Evolutionary conservation across 352 stramenopile genomes (phyloP), one percentile per base, ranked within the genome.

Genomic region (Vaucheria bursata): DNA sequence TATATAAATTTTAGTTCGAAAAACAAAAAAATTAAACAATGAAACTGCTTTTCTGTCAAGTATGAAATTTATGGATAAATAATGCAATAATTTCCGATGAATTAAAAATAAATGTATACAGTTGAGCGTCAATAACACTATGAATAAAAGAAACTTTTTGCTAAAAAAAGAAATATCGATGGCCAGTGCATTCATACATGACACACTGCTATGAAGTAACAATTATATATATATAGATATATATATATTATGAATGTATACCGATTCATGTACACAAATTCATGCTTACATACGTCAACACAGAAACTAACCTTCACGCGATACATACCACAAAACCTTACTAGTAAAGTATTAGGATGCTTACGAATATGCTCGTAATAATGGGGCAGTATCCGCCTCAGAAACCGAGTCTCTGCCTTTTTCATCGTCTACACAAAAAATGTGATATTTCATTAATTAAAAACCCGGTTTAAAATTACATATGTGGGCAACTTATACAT

Each of bases 311-410:
- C 45, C 45, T 59, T 59, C 12, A 59, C 45, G 12, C 45, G 12
- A 25, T 59, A 59, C 45, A 59, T 59, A 25, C 45, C 92, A 79
- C 95, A 96, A 83, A 98, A 98, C 53, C 95, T 92, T 31, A 94
- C 96, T 68, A 99, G 88, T 25, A 98, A 86, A 8, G 95, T 98
- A 85, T 98, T 94, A 1, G 94, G 93, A 87, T 98, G 97, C 78
- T 96, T 87, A 80, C 91, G 91, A 38, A 97, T 94, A 80, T 98
- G 95, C 35, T 95, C 91, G 88, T 98, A 98, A 84, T 99, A 99
- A 77, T 98, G 90, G 1, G 94, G 94, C 35, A 98, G 79, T 79
- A 99, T 97, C 75, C 94, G 89, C 3, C 93, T 88, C 70, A 99
- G 88, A 79, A 98, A 99, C 85, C 97, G 98, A 71, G 90, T 96